These are phyloP conservation scores for Salix brachista DNA, from an alignment of 345 rosid genomes.

Conservation along the genomic window DNA sequence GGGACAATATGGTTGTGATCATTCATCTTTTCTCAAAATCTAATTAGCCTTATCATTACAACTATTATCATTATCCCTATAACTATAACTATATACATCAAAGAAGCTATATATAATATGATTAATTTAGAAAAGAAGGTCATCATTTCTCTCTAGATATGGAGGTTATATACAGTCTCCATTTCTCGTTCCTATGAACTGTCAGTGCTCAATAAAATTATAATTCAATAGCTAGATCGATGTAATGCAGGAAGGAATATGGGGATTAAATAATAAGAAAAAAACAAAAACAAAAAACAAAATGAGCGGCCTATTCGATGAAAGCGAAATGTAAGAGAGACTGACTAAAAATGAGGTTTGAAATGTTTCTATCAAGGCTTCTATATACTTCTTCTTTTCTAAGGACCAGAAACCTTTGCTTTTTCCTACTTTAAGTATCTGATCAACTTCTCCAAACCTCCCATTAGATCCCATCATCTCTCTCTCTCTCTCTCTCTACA, in stretches of 20 bases:
- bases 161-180: constrained; percentile 26
- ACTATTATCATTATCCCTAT: constrained; percentile 25
- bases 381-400: constrained; percentile 48
- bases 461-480: constrained; percentile 32
- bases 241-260: background rate
- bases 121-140: constrained; percentile 30
- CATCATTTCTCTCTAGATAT: constrained; percentile 32
- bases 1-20: constrained; percentile 4
- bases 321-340: constrained; percentile 46
- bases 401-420: constrained; percentile 55
- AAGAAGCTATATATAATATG: background rate
- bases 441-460: constrained; percentile 27
- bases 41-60: constrained; percentile 26
- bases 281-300: constrained; percentile 11
- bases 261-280: background rate
- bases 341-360: constrained; percentile 37
- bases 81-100: constrained; percentile 12
- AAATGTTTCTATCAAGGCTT: constrained; percentile 55
- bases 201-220: constrained; percentile 26
- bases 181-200: constrained; percentile 33
- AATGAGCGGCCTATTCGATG: constrained; percentile 41
- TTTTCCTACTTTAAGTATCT: constrained; percentile 59
- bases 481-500: background rate
- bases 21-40: constrained; percentile 15
- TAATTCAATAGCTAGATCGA: background rate